These are phyloP conservation scores for Canna indica DNA, from an alignment of 176 grass and related monocot genomes.

Conservation along the genomic window DNA sequence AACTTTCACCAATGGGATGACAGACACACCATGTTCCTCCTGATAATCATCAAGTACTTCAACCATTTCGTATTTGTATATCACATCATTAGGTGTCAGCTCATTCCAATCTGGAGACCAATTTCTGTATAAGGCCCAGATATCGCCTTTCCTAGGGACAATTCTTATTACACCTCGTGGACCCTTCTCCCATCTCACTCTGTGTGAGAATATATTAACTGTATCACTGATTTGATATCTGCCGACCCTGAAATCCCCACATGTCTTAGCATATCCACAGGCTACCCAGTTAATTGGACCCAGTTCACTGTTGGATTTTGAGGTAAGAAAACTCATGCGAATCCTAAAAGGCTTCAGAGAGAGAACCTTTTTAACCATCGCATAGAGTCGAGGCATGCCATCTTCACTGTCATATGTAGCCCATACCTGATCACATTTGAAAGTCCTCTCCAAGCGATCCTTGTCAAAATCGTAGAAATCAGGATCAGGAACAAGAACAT, in stretches of 20 bases:
- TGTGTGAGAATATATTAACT: slow-evolving; percentile 89
- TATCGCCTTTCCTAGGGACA: slow-evolving; percentile 82
- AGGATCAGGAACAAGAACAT: slow-evolving; percentile 95
- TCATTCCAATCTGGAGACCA: slow-evolving; percentile 75
- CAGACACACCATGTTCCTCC: slow-evolving; percentile 53
- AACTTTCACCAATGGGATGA: slow-evolving; percentile 58
- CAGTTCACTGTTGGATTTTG: slow-evolving; percentile 70
- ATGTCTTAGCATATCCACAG: slow-evolving; percentile 76
- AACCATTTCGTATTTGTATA: slow-evolving; percentile 88
- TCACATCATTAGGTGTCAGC: slow-evolving; percentile 60
- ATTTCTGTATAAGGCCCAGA: slow-evolving; percentile 74
- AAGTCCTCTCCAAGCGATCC: slow-evolving; percentile 65
- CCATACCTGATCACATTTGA: slow-evolving; percentile 85
- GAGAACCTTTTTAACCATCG: slow-evolving; percentile 85
- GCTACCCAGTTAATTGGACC: slow-evolving; percentile 70
- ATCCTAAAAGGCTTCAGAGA: slow-evolving; percentile 75
- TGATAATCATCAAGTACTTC: slow-evolving; percentile 76
- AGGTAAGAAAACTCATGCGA: slow-evolving; percentile 79
- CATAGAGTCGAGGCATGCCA: slow-evolving; percentile 94
- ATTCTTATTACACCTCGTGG: slow-evolving; percentile 70
- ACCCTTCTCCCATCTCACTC: slow-evolving; percentile 80
- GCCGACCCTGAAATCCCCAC: slow-evolving; percentile 79
- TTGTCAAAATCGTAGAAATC: slow-evolving; percentile 97
- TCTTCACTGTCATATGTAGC: slow-evolving; percentile 93
- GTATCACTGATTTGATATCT: slow-evolving; percentile 66